phyloP scores from a whole-genome alignment of 2,329 filamentous ascomycete genomes.

The Xylariaceae sp. region DNA sequence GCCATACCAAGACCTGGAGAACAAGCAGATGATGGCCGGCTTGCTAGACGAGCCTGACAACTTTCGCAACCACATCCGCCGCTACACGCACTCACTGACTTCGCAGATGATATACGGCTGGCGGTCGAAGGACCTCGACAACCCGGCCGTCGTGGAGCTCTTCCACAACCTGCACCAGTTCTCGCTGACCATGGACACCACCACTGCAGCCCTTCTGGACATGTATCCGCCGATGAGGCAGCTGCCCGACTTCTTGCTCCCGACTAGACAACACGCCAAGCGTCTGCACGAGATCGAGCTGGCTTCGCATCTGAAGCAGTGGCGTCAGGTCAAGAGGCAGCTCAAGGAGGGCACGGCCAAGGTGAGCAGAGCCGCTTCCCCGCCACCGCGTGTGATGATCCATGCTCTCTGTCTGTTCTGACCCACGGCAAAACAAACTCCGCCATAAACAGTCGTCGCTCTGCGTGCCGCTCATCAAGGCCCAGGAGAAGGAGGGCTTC shows the following conservation, averaged over 20 bases:
- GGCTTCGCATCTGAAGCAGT: conserved; percentile 13
- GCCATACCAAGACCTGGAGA: conserved; percentile 48
- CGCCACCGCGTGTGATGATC: conserved; percentile 1
- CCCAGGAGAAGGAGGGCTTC: conserved; percentile 24
- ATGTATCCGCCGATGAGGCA: conserved; percentile 12
- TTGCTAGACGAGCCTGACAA: conserved; percentile 34
- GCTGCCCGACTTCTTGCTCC: conserved; percentile 10
- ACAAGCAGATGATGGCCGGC: conserved; percentile 41
- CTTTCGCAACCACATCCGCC: conserved; percentile 34
- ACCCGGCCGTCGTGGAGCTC: conserved; percentile 24
- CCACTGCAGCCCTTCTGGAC: conserved; percentile 13
- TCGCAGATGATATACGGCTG: conserved; percentile 42
- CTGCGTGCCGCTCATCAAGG: conserved; percentile 18
- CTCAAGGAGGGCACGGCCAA: conserved; percentile 17
- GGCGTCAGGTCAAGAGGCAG: conserved; percentile 16
- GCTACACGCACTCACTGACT: conserved; percentile 39
- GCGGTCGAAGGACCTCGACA: conserved; percentile 30
- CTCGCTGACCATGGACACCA: conserved; percentile 16
- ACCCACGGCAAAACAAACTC: neutral
- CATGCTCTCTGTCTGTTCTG: too few relatives aligned
- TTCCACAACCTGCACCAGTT: conserved; percentile 16
- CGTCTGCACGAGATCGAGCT: conserved; percentile 12
- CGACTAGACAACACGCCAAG: conserved; percentile 11
- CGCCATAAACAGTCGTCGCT: conserved; percentile 17
- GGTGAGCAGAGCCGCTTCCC: neutral